Base-by-base conservation (phyloP, 768 basidiomycete genomes). In the Pleurotus giganteus region DNA sequence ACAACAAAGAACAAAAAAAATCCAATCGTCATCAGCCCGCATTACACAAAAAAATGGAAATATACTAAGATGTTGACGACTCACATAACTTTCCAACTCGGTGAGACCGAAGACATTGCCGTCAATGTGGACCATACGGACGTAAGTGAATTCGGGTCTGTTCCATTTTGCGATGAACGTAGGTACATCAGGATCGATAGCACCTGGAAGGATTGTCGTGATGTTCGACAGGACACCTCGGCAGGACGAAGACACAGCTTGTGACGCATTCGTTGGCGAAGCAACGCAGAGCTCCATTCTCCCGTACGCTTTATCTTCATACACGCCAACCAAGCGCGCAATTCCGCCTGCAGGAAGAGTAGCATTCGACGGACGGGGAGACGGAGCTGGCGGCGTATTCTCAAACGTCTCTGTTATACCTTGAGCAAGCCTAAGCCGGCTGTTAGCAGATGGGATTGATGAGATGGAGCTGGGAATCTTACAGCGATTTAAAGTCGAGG, bases 101-200 rank as follows among this genome's bases (percentile, higher is more conserved):
- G 52, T 47, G 19, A 65, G 21, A 37, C 64, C 65, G 57, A 65
- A 70, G 13, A 57, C 6, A 26, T 65, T 63, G 4, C 57, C 61
- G 29, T 63, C 57, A 34, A 66, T 68, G 32, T 70, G 69, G 4
- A 58, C 52, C 3, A 68, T 29, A 9, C 52, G 53, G n/a, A 65
- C 27, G 42, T 69, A 64, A 2, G 63, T 51, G 1, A 47, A n/a
- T 43, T 54, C 60, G 13, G 58, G 53, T 9, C 53, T 58, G 8
- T 60, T 47, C 63, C 65, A 67, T 23, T 42, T 53, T 1, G 42
- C 57, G n/a, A 70, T 53, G 7, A 68, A 57, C 0, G 66, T 69
- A 1, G 68, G 66, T 1, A 66, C 52, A 2, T 47, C 43, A 3
- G 60, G 41, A 47, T 65, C 56, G 23, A 66, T 42, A 17, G 53